Evolutionary conservation across 257 asterid species (phyloP), one percentile per base, ranked within the genome.

Genomic region (Craterostigma plantagineum): DNA sequence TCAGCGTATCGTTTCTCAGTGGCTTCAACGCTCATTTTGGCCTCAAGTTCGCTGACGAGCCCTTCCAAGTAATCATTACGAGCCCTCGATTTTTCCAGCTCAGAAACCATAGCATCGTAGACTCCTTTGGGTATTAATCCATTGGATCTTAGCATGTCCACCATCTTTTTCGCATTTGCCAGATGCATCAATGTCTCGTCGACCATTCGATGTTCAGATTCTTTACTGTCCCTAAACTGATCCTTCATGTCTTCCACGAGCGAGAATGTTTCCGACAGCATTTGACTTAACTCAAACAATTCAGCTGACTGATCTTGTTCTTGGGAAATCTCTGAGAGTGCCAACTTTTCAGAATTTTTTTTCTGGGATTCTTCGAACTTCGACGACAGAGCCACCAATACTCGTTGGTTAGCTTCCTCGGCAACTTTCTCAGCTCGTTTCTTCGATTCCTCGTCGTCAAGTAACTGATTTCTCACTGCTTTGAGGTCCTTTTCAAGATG

Each of bases 401-500:
- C 30, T 23, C 6, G 30, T 6, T 71, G 68, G 66, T 69, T 83
- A 7, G 79, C 72, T 55, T 77, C 91, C 61, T 70, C 75, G 0
- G 78, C 79, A 38, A 75, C 91, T 62, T 64, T 53, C 53, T 58
- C 60, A 2, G 84, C 91, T 65, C 66, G 90, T 58, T 75, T 69
- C 69, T 73, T 83, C 56, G 51, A 57, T 18, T 68, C 73, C 67
- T 90, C 94, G 0, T 95, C 66, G 33, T 77, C 66, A 63, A 63
- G 56, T 17, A 90, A 57, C 33, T 72, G 82, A 56, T 75, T 86
- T 65, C 74, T 79, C 13, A 75, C 80, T 16, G 34, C 52, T 59
- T 80, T 58, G 50, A 90, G 83, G 61, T 90, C 99, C 54, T 66
- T 66, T 70, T 79, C 82, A 11, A 90, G 92, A 63, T 68, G 73